Base-by-base conservation (phyloP, 306 rosid genomes). In the Malus asiatica region DNA sequence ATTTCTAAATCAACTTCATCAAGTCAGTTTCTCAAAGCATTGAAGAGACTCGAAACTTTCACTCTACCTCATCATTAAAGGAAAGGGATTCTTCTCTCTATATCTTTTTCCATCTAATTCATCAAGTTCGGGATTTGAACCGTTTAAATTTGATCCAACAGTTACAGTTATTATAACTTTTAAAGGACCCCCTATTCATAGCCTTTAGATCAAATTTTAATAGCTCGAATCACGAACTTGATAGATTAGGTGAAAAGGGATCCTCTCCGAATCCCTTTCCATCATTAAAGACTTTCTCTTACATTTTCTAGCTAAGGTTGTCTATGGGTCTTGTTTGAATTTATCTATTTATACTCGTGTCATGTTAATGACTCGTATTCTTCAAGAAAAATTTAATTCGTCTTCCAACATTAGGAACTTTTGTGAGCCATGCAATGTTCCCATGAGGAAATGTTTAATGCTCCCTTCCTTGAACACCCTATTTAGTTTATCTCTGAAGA, bases 1-100 rank as follows among this genome's bases (percentile, higher is more conserved):
- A 79, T 94, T 90, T 93, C 96, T 14, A 78, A 76, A 38, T 88
- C 93, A 76, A 66, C 60, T 81, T 33, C 77, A 90, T 87, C 81
- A 70, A 86, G 82, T 85, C 81, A 62, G 72, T 81, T 84, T 44
- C 81, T 85, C 58, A 76, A 72, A 71, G 29, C 83, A 18, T 45
- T 15, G 2, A 61, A 45, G 78, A 51, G 48, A 72, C 70, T 79
- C 80, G 80, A 88, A 71, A 81, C 91, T 76, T 85, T 81, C 89
- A 89, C 86, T 80, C 86, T 78, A 78, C 90, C 89, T 87, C 86
- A 83, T 77, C 80, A 69, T 78, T 78, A n/a, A 67, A 55, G 11
- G 35, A 5, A 33, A 5, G 35, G 1, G 7, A 33, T 33, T 33
- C 7, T 33, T 33, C 7, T 32, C 1, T 32, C 1, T 0, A 0